Evolutionary conservation across 179 eudicot species (phyloP), one percentile per base, ranked within the genome.

Genomic region (Amaranthus tricolor): DNA sequence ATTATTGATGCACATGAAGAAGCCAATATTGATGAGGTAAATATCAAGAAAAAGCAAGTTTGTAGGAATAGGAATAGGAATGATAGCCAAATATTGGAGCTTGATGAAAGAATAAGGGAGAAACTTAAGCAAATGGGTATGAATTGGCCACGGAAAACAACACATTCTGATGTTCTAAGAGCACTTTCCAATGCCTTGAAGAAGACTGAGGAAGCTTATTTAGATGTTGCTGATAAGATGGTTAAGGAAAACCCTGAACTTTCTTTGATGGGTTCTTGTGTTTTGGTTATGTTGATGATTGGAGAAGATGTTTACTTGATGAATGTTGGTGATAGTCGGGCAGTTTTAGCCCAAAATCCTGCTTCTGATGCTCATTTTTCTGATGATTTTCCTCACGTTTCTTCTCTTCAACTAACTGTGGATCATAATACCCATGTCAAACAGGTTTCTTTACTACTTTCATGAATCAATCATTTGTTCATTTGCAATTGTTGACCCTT

Each of bases 261-360:
- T 52, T 87, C 88, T 74, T 62, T 94, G 75, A 94, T 94, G 98
- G 98, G 98, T 45, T 94, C 98, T 0, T 94, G 98, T 82, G 98
- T 92, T 65, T 74, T 94, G 81, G 98, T 61, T 19, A 91, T 94
- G 98, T 78, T 94, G 82, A 86, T 94, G 97, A 90, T 84, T 68
- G 98, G 98, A 0, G 90, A 94, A 20, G 96, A 94, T 85, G 83
- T 94, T 56, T 94, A 90, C 74, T 69, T 94, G 88, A 87, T 94
- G 94, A 91, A 94, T 83, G 96, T 92, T 62, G 98, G 98, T 60
- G 98, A 94, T 82, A 94, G 98, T 64, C 72, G 98, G 58, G 97
- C 98, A 6, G 91, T 94, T 82, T 72, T 94, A 19, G 97, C 90
- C 7, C 85, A 74, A 58, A 89, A 86, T 48, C 49, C 79, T 9